Evolutionary conservation across 108 stramenopile species (phyloP).

Genomic region (Conticribra guillardii): DNA sequence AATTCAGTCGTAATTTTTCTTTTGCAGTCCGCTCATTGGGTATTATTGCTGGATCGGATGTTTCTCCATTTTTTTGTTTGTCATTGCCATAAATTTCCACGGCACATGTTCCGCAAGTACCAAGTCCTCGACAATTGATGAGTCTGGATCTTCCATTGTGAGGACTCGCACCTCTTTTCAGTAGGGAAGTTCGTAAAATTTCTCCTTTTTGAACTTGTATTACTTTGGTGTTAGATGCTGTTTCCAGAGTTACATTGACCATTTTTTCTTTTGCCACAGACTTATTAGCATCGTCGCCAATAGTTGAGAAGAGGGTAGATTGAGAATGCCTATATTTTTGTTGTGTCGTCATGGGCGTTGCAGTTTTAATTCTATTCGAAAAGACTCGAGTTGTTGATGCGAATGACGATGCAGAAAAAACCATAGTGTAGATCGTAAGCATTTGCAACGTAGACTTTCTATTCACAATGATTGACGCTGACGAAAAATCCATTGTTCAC

Average conservation of each 20-base stretch:
- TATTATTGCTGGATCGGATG: slow-evolving; percentile 19
- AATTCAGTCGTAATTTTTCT: slow-evolving; percentile 54
- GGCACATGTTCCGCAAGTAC: slow-evolving; percentile 77
- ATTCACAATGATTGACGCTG: too few species aligned
- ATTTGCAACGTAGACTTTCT: too few species aligned
- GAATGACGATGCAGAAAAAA: too few species aligned
- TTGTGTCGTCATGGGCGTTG: too few species aligned
- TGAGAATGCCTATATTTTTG: too few species aligned
- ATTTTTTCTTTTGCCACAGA: neutral
- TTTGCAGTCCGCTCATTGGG: slow-evolving; percentile 44
- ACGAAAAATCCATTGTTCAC: too few species aligned
- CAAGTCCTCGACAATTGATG: slow-evolving; percentile 75
- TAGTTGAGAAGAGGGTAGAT: too few species aligned
- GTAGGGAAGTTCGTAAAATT: slow-evolving; percentile 55
- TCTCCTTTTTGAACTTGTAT: slow-evolving; percentile 56
- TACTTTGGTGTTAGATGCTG: slow-evolving; percentile 24
- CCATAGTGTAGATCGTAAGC: too few species aligned
- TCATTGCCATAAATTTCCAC: slow-evolving; percentile 48
- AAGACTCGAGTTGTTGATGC: too few species aligned
- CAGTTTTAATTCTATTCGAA: too few species aligned
- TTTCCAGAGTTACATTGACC: slow-evolving; percentile 25
- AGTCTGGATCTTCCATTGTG: slow-evolving; percentile 64
- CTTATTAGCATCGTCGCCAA: neutral
- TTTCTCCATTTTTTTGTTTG: neutral
- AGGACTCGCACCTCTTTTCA: slow-evolving; percentile 48